Conservation (phyloP, 2,329 filamentous ascomycete species). For the Penicillium verrucosum region DNA sequence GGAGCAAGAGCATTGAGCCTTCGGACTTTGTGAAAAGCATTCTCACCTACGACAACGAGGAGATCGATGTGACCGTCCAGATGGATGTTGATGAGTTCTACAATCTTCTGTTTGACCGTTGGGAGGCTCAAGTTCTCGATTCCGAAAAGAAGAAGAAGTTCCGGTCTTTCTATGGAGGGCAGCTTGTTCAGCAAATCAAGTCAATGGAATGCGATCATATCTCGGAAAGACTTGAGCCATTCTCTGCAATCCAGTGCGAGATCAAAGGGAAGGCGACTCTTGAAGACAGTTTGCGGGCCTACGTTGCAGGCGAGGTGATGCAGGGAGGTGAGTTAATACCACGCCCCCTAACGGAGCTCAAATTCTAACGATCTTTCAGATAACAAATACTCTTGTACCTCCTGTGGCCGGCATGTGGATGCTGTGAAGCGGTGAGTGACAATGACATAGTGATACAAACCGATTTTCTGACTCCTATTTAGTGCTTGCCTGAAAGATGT, state of each 20-base stretch:
- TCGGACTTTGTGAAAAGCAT: slow-evolving; percentile 69
- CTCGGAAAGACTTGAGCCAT: slow-evolving; percentile 83
- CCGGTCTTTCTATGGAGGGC: slow-evolving; percentile 82
- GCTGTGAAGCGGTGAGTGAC: slow-evolving; percentile 73
- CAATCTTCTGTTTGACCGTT: slow-evolving; percentile 85
- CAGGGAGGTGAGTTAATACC: slow-evolving; percentile 64
- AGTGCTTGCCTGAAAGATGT: slow-evolving; percentile 88
- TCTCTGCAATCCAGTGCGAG: slow-evolving; percentile 92
- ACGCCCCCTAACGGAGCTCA: background rate
- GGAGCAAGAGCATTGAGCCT: slow-evolving; percentile 70
- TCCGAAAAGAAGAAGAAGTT: slow-evolving; percentile 68
- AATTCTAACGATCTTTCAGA: slow-evolving; percentile 50
- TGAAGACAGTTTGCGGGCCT: slow-evolving; percentile 86
- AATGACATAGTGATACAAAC: background rate
- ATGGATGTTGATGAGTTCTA: slow-evolving; percentile 99
- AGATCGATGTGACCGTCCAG: slow-evolving; percentile 82
- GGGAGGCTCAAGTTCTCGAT: slow-evolving; percentile 75
- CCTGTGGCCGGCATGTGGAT: slow-evolving; percentile 82
- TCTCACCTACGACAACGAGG: slow-evolving; percentile 74
- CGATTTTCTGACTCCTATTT: slow-evolving; percentile 14
- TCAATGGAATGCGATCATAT: slow-evolving; percentile 93
- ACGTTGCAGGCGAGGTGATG: slow-evolving; percentile 93
- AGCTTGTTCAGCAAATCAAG: slow-evolving; percentile 90
- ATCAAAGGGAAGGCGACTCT: slow-evolving; percentile 87
- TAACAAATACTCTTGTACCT: slow-evolving; percentile 97